Percentiles rank a stretch among this genome's conserved stretches.
Conservation (phyloP, 805 yeast genomes). For the Kodamaea neixiangensis region DNA sequence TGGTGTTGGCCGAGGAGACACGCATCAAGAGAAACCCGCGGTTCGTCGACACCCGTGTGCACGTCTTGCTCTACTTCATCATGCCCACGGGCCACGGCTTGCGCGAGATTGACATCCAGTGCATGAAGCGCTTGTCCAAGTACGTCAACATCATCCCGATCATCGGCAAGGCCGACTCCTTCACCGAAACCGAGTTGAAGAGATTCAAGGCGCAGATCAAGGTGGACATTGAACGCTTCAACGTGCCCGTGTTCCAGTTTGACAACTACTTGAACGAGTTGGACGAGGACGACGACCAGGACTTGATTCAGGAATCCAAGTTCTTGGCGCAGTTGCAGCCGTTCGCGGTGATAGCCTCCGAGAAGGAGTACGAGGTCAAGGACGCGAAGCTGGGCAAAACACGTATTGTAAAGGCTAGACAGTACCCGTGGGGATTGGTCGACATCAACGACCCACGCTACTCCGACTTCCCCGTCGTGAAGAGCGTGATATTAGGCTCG, state of each 20-base stretch:
- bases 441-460: conserved; percentile 54
- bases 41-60: conserved; percentile 76
- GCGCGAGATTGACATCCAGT: conserved; percentile 69
- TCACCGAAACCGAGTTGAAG: conserved; percentile 65
- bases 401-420: conserved; percentile 54
- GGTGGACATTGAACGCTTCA: conserved; percentile 64
- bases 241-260: conserved; percentile 78
- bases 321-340: conserved; percentile 67
- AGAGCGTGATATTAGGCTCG: conserved; percentile 76
- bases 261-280: conserved; percentile 47
- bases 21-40: conserved; percentile 84
- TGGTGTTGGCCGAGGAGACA: conserved; percentile 82
- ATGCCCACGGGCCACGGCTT: conserved; percentile 80
- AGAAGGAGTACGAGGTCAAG: conserved; percentile 49
- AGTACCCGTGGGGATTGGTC: conserved; percentile 76
- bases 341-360: conserved; percentile 71
- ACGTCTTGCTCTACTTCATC: conserved; percentile 75
- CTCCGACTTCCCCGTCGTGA: conserved; percentile 58
- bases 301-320: conserved; percentile 68
- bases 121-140: conserved; percentile 67
- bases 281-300: conserved; percentile 71
- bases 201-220: conserved; percentile 61
- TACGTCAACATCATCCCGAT: conserved; percentile 85
- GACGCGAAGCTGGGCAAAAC: conserved; percentile 46
- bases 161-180: conserved; percentile 75